Conservation (phyloP, 2,329 filamentous ascomycete species). For the Pleoardoris graminearum region DNA sequence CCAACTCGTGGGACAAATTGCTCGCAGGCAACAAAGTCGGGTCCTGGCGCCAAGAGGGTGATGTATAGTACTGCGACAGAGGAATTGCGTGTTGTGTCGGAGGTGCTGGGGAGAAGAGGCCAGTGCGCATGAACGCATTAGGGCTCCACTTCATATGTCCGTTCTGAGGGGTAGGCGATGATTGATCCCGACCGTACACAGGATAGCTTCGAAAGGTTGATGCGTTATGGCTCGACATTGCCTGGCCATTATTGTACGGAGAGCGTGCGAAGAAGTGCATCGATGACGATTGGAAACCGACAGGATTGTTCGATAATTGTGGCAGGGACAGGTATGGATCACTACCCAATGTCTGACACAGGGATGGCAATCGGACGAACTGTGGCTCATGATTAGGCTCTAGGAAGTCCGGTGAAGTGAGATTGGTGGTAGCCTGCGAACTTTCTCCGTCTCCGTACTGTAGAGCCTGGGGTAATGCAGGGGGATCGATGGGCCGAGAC, state of each 20-base stretch:
- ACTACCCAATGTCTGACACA: slow-evolving; percentile 18
- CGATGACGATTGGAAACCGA: background rate
- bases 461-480: too few relatives aligned
- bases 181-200: background rate
- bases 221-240: background rate
- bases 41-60: background rate
- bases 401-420: slow-evolving; percentile 24
- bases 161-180: slow-evolving; percentile 1
- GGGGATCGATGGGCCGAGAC: slow-evolving; percentile 5
- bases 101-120: slow-evolving; percentile 2
- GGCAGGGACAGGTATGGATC: background rate
- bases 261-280: background rate
- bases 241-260: background rate
- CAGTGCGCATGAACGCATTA: background rate
- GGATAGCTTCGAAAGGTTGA: background rate
- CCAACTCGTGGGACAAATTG: background rate
- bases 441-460: too few relatives aligned
- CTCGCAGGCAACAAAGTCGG: background rate
- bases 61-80: slow-evolving; percentile 1
- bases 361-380: slow-evolving; percentile 20
- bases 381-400: slow-evolving; percentile 32
- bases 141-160: slow-evolving; percentile 1
- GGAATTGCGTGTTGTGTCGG: background rate
- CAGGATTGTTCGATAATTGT: slow-evolving; percentile 8
- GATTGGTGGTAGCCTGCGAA: background rate